phyloP scores from a whole-genome alignment of 2,329 filamentous ascomycete species.

The Epichloe uncinata region DNA sequence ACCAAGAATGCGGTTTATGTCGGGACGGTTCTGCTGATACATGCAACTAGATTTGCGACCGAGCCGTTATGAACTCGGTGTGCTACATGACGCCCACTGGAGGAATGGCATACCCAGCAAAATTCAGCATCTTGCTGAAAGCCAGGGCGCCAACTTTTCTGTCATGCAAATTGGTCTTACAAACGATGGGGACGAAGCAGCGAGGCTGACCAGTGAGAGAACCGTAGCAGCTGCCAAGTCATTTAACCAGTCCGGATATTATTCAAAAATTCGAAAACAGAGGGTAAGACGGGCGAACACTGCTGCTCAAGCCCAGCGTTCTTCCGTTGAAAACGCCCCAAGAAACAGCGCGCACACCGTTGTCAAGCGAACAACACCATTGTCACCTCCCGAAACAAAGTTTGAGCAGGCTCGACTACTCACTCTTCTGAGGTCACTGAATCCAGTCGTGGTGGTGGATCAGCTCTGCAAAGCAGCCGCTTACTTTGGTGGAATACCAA shows the following conservation, averaged over 20 bases:
- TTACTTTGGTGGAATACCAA: slow-evolving; percentile 50
- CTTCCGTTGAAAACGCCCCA: not conserved
- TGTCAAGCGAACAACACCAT: slow-evolving; percentile 5
- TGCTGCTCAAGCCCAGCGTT: not conserved
- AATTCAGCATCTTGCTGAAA: slow-evolving; percentile 43
- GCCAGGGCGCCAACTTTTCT: slow-evolving; percentile 45
- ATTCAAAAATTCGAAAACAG: slow-evolving; percentile 26
- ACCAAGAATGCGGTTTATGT: not conserved
- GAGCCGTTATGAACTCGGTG: not conserved
- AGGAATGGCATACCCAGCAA: slow-evolving; percentile 49
- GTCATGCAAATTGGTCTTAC: slow-evolving; percentile 48
- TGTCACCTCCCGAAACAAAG: slow-evolving; percentile 35
- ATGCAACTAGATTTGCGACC: not conserved
- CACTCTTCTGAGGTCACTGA: slow-evolving; percentile 40
- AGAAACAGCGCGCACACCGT: not conserved
- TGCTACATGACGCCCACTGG: slow-evolving; percentile 18
- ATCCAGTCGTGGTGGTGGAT: slow-evolving; percentile 44
- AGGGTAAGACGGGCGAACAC: slow-evolving; percentile 2
- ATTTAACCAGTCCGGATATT: slow-evolving; percentile 40
- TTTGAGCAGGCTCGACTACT: slow-evolving; percentile 46
- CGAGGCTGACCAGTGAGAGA: slow-evolving; percentile 48
- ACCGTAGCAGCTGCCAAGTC: slow-evolving; percentile 44
- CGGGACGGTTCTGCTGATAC: not conserved
- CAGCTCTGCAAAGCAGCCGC: slow-evolving; percentile 48
- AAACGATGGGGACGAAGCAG: slow-evolving; percentile 37